Conservation (phyloP, 805 yeast species). For the Candida nitratophila region DNA sequence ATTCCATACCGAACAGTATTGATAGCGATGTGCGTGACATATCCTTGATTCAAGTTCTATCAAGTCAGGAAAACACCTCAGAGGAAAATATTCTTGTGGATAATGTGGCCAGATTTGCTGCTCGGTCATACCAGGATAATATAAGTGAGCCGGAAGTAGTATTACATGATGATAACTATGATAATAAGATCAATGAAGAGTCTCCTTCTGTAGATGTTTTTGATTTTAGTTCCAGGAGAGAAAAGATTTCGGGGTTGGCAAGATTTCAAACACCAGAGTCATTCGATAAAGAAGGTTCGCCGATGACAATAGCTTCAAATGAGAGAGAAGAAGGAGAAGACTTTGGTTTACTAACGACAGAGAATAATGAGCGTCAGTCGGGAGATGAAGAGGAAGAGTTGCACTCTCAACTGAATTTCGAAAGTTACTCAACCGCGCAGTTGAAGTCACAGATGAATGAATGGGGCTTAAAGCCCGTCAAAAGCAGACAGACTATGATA, state of each 20-base stretch:
- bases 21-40: neutral
- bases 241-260: constrained; percentile 1
- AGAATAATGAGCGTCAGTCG: neutral
- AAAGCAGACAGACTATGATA: constrained; percentile 27
- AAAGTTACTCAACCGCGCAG: neutral
- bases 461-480: constrained; percentile 34
- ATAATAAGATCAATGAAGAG: constrained; percentile 1
- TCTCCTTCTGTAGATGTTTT: constrained; percentile 10
- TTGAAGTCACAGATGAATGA: constrained; percentile 18
- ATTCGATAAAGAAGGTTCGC: too few relatives aligned
- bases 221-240: constrained; percentile 7
- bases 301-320: too few relatives aligned
- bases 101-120: neutral
- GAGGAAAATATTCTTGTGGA: neutral
- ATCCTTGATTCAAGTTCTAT: constrained; percentile 5
- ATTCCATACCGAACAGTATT: neutral
- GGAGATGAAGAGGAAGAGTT: neutral
- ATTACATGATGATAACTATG: constrained; percentile 1
- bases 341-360: neutral
- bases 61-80: constrained; percentile 3
- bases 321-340: neutral
- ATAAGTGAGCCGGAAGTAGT: neutral
- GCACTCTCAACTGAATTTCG: constrained; percentile 5
- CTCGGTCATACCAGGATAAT: neutral
- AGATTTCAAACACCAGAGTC: neutral